Evolutionary conservation across 768 basidiomycete genomes (phyloP), one percentile per base, ranked within the genome.

Genomic region (Strobilomyces dryophilus): DNA sequence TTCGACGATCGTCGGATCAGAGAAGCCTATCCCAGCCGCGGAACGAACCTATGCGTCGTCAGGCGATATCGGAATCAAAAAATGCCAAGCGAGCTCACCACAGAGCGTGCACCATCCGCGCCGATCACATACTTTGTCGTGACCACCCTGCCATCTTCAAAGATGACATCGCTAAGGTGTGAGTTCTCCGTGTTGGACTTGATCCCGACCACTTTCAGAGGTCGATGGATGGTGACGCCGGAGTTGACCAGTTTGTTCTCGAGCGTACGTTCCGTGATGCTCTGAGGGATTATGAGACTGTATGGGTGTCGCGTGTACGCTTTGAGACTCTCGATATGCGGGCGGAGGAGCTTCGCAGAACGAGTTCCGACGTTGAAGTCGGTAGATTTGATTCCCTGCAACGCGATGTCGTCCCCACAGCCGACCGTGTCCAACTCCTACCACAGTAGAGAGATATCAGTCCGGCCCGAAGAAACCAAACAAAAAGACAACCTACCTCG

Each of bases 61-160:
- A 54, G 45, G 17, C 7, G 1, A 47, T 21, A n/a, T 26, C 1
- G 1, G 18, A 27, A 2, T 11, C 6, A 45, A 34, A 36, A 8
- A 27, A n/a, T 26, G 45, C 9, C 7, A 49, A n/a, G 27, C 21
- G 7, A 45, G 60, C 71, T 45, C 58, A 80, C 80, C 32, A 61
- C 57, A 1, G 79, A 82, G 52, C 62, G 71, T 3, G 77, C 66
- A 4, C 81, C 80, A 58, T 83, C 80, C 6, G 80, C 79, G 21
- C 76, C 80, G 31, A 81, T 58, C 5, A 81, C 73, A 60, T 79
- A 80, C 32, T 70, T 72, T 14, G 79, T 63, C 4, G 63, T 70
- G 35, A 81, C 71, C 12, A 66, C 60, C 34, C 70, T 70, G 4
- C 80, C 79, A 42, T 73, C 70, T 29, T 80, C 77, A 55, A 82